Evolutionary conservation across 1,139 yeast species (phyloP).

Genomic region (Saccharomyces hybrid): DNA sequence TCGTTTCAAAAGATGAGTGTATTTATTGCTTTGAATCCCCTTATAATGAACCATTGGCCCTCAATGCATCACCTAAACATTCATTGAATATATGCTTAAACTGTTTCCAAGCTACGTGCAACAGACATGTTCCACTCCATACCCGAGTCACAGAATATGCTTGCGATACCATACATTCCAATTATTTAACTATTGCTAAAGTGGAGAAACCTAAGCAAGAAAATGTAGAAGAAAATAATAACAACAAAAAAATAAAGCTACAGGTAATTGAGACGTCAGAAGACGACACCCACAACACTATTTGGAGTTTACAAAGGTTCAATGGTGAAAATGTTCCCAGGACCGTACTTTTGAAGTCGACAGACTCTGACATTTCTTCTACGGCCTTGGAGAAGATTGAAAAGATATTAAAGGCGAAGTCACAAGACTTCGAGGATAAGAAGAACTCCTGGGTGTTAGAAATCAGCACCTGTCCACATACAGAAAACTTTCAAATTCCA

Average conservation of each 20-base stretch:
- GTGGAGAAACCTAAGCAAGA: constrained; percentile 15
- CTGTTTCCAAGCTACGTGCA: constrained; percentile 31
- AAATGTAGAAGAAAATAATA: constrained; percentile 11
- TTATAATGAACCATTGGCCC: constrained; percentile 14
- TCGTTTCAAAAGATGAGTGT: constrained; percentile 31
- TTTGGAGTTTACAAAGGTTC: constrained; percentile 19
- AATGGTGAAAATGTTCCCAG: constrained; percentile 6
- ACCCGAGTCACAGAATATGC: constrained; percentile 16
- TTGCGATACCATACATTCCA: constrained; percentile 15
- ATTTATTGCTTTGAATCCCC: constrained; percentile 30
- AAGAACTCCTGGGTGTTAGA: constrained; percentile 91
- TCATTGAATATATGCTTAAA: constrained; percentile 24
- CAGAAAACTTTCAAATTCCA: constrained; percentile 43
- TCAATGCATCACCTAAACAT: constrained; percentile 10
- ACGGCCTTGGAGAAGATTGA: constrained; percentile 34
- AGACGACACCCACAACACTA: constrained; percentile 56
- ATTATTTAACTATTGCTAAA: constrained; percentile 22
- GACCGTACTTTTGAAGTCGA: constrained; percentile 4
- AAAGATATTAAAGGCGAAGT: constrained; percentile 54
- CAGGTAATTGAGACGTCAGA: constrained; percentile 68
- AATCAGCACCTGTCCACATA: constrained; percentile 71
- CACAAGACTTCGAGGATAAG: constrained; percentile 61
- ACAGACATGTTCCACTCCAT: constrained; percentile 22
- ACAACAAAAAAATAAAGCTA: constrained; percentile 57
- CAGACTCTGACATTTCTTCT: constrained; percentile 8